These are phyloP conservation scores for Hypoxylon perforatum DNA, from an alignment of 495 filamentous ascomycete species.

Conservation along the genomic window DNA sequence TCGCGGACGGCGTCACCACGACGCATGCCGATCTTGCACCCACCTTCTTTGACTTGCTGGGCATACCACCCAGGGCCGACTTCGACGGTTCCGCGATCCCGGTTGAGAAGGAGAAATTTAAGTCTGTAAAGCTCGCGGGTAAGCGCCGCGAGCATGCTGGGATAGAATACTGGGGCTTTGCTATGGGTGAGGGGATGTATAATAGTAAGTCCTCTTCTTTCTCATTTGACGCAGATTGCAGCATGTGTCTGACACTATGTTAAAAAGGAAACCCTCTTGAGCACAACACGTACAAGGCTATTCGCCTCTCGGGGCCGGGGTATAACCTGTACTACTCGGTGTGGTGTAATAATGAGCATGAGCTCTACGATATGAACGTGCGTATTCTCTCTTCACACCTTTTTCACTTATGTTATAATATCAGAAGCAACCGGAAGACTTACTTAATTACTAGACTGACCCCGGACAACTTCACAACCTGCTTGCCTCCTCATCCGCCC, in stretches of 20 bases:
- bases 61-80: slow-evolving; percentile 56
- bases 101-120: slow-evolving; percentile 38
- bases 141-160: slow-evolving; percentile 65
- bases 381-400: slow-evolving; percentile 12
- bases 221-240: slow-evolving; percentile 17
- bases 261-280: slow-evolving; percentile 23
- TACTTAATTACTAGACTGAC: slow-evolving; percentile 55
- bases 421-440: not conserved
- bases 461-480: slow-evolving; percentile 67
- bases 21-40: slow-evolving; percentile 75
- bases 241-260: slow-evolving; percentile 3
- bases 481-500: slow-evolving; percentile 38
- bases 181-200: slow-evolving; percentile 58
- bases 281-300: slow-evolving; percentile 69
- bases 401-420: too few relatives aligned
- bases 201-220: slow-evolving; percentile 25
- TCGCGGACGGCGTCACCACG: slow-evolving; percentile 61
- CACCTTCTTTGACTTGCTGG: slow-evolving; percentile 66
- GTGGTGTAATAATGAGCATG: slow-evolving; percentile 71
- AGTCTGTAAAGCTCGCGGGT: slow-evolving; percentile 27
- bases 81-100: slow-evolving; percentile 68
- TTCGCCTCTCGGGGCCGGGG: slow-evolving; percentile 59
- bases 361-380: slow-evolving; percentile 68
- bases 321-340: slow-evolving; percentile 71
- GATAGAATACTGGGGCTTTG: slow-evolving; percentile 69